Base-by-base conservation (phyloP, 441 rosid species). In the Dalechampia spathulata region DNA sequence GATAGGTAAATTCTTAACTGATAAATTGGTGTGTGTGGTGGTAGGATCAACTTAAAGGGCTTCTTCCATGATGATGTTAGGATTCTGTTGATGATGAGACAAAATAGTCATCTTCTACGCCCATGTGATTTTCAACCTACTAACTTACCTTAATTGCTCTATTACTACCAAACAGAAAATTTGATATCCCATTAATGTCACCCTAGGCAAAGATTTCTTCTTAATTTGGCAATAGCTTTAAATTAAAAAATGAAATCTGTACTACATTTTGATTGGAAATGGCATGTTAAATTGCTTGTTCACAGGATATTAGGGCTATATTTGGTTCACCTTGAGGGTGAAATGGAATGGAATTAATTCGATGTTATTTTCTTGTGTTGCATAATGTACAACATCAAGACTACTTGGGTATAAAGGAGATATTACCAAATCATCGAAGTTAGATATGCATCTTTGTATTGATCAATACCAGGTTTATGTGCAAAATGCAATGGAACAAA, bases 41-140 rank as follows among this genome's bases (percentile, higher is more conserved):
- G 41, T 51, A 21, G 11, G 16, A 19, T 12, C 41, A 51, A 2
- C 13, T 20, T 15, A 32, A 34, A 23, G 55, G 42, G 34, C 34
- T 30, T 30, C 34, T 3, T 50, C 19, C 36, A 28, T 49, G 34
- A 26, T 14, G 13, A 19, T 7, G 34, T 49, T 49, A 27, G 7
- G 38, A 28, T 28, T 2, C 34, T 48, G 20, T 46, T 46, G 30
- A 49, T 30, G 39, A 25, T 49, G 14, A 49, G 54, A 49, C 54
- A 49, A 49, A 49, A n/a, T 30, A 10, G 25, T 5, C 16, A 28
- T 49, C 40, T 50, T 50, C 54, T 16, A 30, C 8, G 5, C 40
- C 54, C 54, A 51, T 51, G 55, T 51, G 40, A 51, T 30, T 36
- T 49, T 32, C 14, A 37, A 37, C 28, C 43, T 21, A 21, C 57